A percentile compares a stretch with the other conserved stretches of the same genome.
These are phyloP conservation scores for Histomonas meleagridis DNA, from an alignment of 208 protist genomes.

Conservation along the genomic window DNA sequence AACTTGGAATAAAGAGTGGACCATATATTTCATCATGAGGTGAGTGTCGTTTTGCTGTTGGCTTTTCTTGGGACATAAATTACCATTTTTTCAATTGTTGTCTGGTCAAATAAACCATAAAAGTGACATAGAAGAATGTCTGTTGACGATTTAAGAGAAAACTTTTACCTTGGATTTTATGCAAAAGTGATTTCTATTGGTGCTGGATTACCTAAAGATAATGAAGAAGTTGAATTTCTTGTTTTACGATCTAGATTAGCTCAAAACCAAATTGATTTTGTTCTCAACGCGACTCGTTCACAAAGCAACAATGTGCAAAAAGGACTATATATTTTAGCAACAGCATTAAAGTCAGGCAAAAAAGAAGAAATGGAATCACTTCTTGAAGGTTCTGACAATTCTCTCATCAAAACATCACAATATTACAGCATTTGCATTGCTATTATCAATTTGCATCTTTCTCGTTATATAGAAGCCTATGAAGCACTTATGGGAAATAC, in stretches of 20 bases:
- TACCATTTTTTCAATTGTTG: no score
- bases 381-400: neutral
- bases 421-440: neutral
- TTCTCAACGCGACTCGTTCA: neutral
- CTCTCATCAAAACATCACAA: neutral
- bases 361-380: neutral
- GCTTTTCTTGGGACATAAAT: neutral
- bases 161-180: neutral
- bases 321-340: neutral
- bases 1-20: neutral
- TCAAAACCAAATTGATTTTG: neutral
- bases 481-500: neutral
- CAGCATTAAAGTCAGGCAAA: neutral
- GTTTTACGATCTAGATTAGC: neutral
- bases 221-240: neutral
- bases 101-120: no score
- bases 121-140: no score
- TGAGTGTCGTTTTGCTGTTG: neutral
- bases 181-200: neutral
- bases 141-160: neutral
- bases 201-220: neutral
- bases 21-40: constrained; percentile 26
- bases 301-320: constrained; percentile 2
- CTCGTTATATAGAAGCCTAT: neutral
- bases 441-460: neutral